Percentiles rank a stretch among this genome's conserved stretches.
Evolutionary conservation across 306 rosid genomes (phyloP).

Genomic region (Acacia crassicarpa): DNA sequence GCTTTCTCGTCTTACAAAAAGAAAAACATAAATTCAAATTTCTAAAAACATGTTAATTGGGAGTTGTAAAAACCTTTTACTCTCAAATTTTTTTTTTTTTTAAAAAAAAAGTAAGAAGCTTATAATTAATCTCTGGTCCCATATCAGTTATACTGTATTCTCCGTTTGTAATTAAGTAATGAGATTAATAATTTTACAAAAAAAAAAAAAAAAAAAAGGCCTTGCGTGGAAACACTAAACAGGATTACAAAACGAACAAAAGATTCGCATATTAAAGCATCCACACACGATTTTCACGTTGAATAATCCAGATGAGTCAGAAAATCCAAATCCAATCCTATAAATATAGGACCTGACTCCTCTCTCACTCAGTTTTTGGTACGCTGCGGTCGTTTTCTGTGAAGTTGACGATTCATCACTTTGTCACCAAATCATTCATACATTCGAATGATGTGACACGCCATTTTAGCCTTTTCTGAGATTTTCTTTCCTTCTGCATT

Average conservation of each 20-base stretch:
- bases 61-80: too few species aligned
- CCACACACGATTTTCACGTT: conserved; percentile 15
- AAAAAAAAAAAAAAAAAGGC: too few species aligned
- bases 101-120: too few species aligned
- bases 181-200: too few species aligned
- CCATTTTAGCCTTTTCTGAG: neutral
- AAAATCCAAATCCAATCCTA: neutral
- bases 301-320: neutral
- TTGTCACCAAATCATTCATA: neutral
- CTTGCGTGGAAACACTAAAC: neutral
- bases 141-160: too few species aligned
- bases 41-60: accelerated
- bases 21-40: too few species aligned
- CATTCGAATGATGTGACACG: neutral
- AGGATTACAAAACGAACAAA: neutral
- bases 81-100: too few species aligned
- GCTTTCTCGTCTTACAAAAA: accelerated
- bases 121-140: too few species aligned
- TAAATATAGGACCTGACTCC: too few species aligned
- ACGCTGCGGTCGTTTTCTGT: too few species aligned
- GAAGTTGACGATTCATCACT: neutral
- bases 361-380: too few species aligned
- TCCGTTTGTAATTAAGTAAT: too few species aligned
- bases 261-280: neutral
- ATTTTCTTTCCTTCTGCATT: conserved; percentile 19